These are phyloP conservation scores for Colletotrichum karsti DNA, from an alignment of 2,329 filamentous ascomycete species.

Conservation along the genomic window DNA sequence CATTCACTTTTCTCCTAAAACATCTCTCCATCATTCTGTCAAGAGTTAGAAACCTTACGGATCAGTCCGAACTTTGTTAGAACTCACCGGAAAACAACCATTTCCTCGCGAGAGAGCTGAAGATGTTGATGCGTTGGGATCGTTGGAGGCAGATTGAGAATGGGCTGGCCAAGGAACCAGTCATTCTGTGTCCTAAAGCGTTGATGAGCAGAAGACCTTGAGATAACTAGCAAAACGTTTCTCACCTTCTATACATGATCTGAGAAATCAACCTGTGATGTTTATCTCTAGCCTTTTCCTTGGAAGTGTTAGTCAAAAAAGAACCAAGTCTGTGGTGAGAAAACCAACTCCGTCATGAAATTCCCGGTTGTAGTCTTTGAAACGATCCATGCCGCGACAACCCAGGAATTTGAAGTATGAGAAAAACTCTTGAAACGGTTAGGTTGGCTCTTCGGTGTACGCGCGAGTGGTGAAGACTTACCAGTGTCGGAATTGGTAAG, in stretches of 20 bases:
- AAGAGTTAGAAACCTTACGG: neutral
- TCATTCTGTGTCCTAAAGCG: slow-evolving; percentile 37
- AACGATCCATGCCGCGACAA: slow-evolving; percentile 10
- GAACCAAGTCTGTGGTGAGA: neutral
- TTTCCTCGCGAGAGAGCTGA: slow-evolving; percentile 36
- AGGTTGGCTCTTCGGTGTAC: no score
- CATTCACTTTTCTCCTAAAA: neutral
- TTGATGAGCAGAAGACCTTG: neutral
- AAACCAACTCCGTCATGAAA: slow-evolving; percentile 28
- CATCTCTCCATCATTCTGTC: neutral
- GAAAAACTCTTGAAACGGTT: slow-evolving; percentile 41
- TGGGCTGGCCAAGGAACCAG: slow-evolving; percentile 34
- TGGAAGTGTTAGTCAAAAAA: neutral
- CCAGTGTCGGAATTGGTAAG: slow-evolving; percentile 41
- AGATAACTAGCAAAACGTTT: no score
- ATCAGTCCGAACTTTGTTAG: rapidly evolving
- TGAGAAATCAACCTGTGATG: slow-evolving; percentile 2
- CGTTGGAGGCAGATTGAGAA: slow-evolving; percentile 34
- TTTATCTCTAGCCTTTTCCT: neutral
- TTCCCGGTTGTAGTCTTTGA: slow-evolving; percentile 7
- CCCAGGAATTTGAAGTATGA: slow-evolving; percentile 44
- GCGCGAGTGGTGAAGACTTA: no score
- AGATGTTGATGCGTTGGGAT: slow-evolving; percentile 32
- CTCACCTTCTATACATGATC: slow-evolving; percentile 18
- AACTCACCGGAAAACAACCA: slow-evolving; percentile 34